These are phyloP conservation scores for Ogataea trehaloabstinens DNA, from an alignment of 805 yeast species.

Conservation along the genomic window DNA sequence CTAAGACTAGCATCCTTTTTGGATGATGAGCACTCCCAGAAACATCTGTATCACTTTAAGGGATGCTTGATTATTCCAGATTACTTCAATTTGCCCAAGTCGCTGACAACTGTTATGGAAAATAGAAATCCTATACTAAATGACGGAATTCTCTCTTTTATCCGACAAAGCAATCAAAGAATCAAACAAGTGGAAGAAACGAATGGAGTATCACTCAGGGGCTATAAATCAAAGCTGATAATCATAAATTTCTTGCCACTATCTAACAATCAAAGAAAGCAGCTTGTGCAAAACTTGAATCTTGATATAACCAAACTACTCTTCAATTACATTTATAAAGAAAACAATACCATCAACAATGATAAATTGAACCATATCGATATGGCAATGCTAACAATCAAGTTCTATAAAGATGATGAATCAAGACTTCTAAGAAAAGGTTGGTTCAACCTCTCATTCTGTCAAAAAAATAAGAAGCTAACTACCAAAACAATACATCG, in stretches of 20 bases:
- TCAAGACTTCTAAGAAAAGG: conserved; percentile 14
- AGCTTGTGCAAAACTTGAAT: conserved; percentile 20
- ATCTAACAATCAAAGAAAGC: conserved; percentile 20
- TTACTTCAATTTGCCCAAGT: conserved; percentile 35
- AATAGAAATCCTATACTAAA: conserved; percentile 26
- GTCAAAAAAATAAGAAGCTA: conserved; percentile 15
- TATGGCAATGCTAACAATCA: conserved; percentile 26
- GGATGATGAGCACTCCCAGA: conserved; percentile 29
- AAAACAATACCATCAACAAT: conserved; percentile 9
- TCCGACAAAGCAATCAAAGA: conserved; percentile 30
- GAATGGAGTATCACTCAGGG: conserved; percentile 19
- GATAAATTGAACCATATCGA: conserved; percentile 17
- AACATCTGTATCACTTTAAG: conserved; percentile 43
- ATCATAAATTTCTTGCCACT: conserved; percentile 31
- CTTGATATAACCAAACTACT: conserved; percentile 19
- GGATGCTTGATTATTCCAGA: conserved; percentile 73
- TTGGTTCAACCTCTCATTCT: conserved; percentile 1
- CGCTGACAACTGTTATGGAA: conserved; percentile 25
- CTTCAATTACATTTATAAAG: conserved; percentile 20
- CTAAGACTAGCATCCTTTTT: conserved; percentile 47
- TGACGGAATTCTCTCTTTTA: conserved; percentile 29
- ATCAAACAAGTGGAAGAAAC: conserved; percentile 20
- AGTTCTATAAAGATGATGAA: conserved; percentile 23
- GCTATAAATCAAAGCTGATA: conserved; percentile 30
- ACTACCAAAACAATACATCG: conserved; percentile 28